Evolutionary conservation across 2,329 filamentous ascomycete species (phyloP).

Genomic region (Colletotrichum sp.): DNA sequence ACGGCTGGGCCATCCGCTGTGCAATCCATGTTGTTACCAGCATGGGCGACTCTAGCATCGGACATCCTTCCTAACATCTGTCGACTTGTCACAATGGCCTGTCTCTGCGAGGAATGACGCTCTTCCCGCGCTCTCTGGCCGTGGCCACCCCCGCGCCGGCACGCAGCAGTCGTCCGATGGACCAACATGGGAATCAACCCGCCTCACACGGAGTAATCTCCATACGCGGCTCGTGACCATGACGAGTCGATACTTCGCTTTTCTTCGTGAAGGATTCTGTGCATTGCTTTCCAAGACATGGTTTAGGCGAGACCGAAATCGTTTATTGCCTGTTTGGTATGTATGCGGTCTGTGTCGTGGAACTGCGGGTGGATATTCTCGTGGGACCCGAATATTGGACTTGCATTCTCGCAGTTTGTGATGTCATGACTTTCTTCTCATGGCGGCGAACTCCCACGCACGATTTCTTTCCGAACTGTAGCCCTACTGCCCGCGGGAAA

Average conservation of each 20-base stretch:
- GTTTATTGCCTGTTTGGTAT: neutral
- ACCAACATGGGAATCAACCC: neutral
- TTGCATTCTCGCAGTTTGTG: neutral
- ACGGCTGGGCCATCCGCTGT: neutral
- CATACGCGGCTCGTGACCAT: neutral
- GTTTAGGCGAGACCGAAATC: neutral
- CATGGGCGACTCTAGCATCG: neutral
- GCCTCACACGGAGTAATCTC: neutral
- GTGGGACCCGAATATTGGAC: neutral
- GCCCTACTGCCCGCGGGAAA: neutral
- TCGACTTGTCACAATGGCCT: constrained; percentile 11
- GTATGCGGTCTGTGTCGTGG: neutral
- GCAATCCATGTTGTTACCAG: neutral
- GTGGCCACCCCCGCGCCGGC: neutral
- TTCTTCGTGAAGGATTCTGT: neutral
- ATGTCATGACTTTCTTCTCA: neutral
- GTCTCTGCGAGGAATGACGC: neutral
- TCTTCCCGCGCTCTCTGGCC: neutral
- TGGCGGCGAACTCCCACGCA: neutral
- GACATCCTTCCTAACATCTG: neutral
- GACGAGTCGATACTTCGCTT: neutral
- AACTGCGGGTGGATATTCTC: neutral
- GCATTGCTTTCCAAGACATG: neutral
- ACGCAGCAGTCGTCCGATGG: constrained; percentile 8
- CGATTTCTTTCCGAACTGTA: neutral